phyloP scores from a whole-genome alignment of 1,139 yeast genomes.

The Arxiozyma telluris region DNA sequence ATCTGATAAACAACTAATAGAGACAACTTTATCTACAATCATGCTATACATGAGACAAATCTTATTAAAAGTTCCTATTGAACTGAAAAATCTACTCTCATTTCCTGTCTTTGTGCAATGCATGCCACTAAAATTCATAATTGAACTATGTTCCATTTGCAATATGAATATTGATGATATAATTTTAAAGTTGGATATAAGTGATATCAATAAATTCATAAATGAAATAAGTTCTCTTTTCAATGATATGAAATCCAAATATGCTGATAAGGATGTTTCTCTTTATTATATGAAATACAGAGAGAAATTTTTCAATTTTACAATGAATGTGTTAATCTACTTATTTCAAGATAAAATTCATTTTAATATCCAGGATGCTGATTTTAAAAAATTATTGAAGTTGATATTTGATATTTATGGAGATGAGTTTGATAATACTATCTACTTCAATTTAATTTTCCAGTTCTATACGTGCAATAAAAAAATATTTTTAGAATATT shows the following conservation, averaged over 20 bases:
- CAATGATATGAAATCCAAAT: slow-evolving; percentile 8
- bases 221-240: slow-evolving; percentile 5
- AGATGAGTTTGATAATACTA: slow-evolving; percentile 21
- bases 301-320: slow-evolving; percentile 21
- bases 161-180: slow-evolving; percentile 15
- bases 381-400: slow-evolving; percentile 2
- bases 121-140: slow-evolving; percentile 21
- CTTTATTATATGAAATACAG: slow-evolving; percentile 27
- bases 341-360: neutral
- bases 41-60: slow-evolving; percentile 13
- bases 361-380: neutral
- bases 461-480: slow-evolving; percentile 12
- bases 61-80: slow-evolving; percentile 24
- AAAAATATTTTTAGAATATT: slow-evolving; percentile 11
- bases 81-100: slow-evolving; percentile 26
- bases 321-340: slow-evolving; percentile 13
- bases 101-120: slow-evolving; percentile 21
- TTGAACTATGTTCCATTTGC: slow-evolving; percentile 31
- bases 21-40: slow-evolving; percentile 3
- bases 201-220: slow-evolving; percentile 4
- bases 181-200: slow-evolving; percentile 8
- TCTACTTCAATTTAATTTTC: slow-evolving; percentile 19
- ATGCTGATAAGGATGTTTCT: slow-evolving; percentile 12
- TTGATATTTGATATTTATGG: slow-evolving; percentile 20
- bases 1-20: neutral